These are phyloP conservation scores for Exophiala bonariae DNA, from an alignment of 2,329 filamentous ascomycete species.

Conservation along the genomic window DNA sequence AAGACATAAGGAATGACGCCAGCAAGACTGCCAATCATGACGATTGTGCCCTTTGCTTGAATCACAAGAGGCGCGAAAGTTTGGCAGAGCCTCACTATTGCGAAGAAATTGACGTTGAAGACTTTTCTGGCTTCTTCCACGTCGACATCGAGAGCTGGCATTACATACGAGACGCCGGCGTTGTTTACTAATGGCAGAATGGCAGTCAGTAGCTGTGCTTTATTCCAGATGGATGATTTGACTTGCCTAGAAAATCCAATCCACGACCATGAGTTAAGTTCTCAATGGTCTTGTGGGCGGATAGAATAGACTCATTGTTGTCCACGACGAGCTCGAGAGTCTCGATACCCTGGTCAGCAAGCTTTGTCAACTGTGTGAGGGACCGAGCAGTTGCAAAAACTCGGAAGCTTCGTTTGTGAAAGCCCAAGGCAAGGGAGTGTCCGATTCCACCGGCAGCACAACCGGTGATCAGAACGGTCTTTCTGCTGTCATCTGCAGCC, in stretches of 20 bases:
- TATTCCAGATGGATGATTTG: neutral
- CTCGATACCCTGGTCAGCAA: conserved; percentile 24
- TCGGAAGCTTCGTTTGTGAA: conserved; percentile 35
- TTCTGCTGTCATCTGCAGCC: conserved; percentile 9
- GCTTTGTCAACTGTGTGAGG: conserved; percentile 9
- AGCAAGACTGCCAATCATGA: conserved; percentile 22
- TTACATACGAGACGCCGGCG: conserved; percentile 22
- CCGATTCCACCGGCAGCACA: conserved; percentile 48
- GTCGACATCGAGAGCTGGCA: conserved; percentile 33
- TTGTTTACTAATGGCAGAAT: neutral
- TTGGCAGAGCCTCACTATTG: conserved; percentile 34
- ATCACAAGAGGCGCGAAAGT: conserved; percentile 34
- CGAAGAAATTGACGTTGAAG: conserved; percentile 39
- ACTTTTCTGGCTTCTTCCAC: conserved; percentile 32
- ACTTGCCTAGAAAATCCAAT: conserved; percentile 24
- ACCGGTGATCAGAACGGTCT: conserved; percentile 31
- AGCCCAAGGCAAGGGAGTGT: conserved; percentile 36
- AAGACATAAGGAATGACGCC: conserved; percentile 26
- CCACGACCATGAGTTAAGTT: conserved; percentile 18
- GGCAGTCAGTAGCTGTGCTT: too few species aligned
- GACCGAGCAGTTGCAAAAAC: conserved; percentile 43
- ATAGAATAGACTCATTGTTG: conserved; percentile 20
- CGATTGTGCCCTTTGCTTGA: conserved; percentile 21
- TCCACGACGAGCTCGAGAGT: conserved; percentile 32
- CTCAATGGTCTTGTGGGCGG: conserved; percentile 8